Conservation (phyloP, 371 early-diverging fungal species). For the Lichtheimia hyalospora region DNA sequence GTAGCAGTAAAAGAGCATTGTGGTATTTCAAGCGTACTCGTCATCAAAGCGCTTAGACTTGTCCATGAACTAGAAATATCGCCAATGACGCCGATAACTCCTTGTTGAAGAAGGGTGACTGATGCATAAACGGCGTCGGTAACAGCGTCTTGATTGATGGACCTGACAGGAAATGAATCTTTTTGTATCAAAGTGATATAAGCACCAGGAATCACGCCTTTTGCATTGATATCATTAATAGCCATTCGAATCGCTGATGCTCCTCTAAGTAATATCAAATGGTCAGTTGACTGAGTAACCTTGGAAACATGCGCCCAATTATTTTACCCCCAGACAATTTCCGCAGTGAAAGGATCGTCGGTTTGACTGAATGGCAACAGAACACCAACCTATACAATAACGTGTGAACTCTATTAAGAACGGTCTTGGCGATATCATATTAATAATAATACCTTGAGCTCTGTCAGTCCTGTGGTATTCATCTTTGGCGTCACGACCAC, state of each 20-base stretch:
- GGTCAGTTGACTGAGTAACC: too few relatives aligned
- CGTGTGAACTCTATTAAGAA: neutral
- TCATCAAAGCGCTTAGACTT: constrained; percentile 53
- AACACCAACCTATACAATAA: constrained; percentile 34
- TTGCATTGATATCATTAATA: constrained; percentile 55
- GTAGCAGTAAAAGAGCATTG: constrained; percentile 58
- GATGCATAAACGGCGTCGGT: constrained; percentile 63
- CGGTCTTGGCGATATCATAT: neutral
- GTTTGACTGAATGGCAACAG: constrained; percentile 47
- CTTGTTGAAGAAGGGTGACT: constrained; percentile 55
- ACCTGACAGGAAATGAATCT: constrained; percentile 56
- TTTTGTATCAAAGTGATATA: constrained; percentile 60
- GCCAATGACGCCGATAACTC: constrained; percentile 58
- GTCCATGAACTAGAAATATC: constrained; percentile 58
- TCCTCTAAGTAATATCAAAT: constrained; percentile 33
- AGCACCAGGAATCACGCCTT: constrained; percentile 54
- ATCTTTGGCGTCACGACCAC: constrained; percentile 37
- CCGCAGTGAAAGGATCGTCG: constrained; percentile 39
- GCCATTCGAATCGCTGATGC: constrained; percentile 64
- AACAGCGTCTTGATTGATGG: constrained; percentile 43
- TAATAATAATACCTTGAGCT: constrained; percentile 32
- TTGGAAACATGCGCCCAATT: too few relatives aligned
- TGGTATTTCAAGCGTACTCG: constrained; percentile 49
- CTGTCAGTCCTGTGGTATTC: constrained; percentile 35
- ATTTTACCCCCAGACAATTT: constrained; percentile 50